Evolutionary conservation across 306 rosid genomes (phyloP), one percentile per base, ranked within the genome.

Genomic region (Medicago lupulina): DNA sequence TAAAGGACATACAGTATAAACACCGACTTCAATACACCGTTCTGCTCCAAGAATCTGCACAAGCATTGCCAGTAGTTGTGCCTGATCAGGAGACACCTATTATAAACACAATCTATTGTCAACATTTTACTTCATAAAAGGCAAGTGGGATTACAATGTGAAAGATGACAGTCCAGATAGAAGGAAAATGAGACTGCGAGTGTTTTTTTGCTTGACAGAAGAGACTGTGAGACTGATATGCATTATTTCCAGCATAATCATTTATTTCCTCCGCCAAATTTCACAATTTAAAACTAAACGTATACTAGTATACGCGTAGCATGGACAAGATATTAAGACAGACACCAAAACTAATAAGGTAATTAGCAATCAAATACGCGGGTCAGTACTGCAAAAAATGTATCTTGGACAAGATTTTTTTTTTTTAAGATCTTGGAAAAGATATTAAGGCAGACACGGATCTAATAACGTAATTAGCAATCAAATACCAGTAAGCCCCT

Each of bases 1-100:
- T 53, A 41, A 76, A 46, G 54, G 14, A 72, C 90, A 43, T 85
- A 95, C 98, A 2, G 97, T 92, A 80, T 92, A 92, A 85, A 95
- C 91, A 36, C 98, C 97, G 75, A 95, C 92, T 92, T 95, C 98
- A 80, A 95, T 89, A 78, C 96, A 95, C 75, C 92, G 87, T 81
- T 90, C 87, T 12, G 98, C 98, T 77, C 95, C 95, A 60, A 88
- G 93, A 85, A 83, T 88, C 84, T 95, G 96, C 81, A 90, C 98
- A 59, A 95, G 91, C 93, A 90, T 92, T 17, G 93, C 92, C 58
- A 95, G 98, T 70, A 95, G 85, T 80, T 94, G 97, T 76, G 93
- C 98, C 80, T 95, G 98, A 76, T 95, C 98, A 34, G 98, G 97
- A 79, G 98, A 90, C 38, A 95, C 98, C 98, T 94, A 74, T 57